Conservation (phyloP, 345 rosid genomes). For the Lumnitzera littorea region DNA sequence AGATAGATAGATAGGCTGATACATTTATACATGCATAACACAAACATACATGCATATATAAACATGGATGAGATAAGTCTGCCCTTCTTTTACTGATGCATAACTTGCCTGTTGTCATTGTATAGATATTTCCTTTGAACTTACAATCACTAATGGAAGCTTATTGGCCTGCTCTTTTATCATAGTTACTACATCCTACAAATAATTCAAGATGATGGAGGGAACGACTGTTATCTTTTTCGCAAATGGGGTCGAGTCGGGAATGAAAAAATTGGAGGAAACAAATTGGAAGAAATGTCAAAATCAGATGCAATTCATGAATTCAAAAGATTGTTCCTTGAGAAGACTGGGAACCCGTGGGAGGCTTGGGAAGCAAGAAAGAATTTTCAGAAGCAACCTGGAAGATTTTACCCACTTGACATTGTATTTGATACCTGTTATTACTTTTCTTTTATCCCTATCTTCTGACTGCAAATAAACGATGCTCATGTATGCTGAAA, state of each 20-base stretch:
- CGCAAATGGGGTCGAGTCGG: constrained; percentile 99
- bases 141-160: too few species aligned
- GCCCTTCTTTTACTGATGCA: too few species aligned
- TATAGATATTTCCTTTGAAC: background rate
- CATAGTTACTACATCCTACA: constrained; percentile 84
- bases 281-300: constrained; percentile 60
- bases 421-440: constrained; percentile 41
- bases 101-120: background rate
- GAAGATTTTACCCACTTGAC: constrained; percentile 82
- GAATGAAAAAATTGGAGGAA: constrained; percentile 78
- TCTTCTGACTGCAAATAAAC: background rate
- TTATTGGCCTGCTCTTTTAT: constrained; percentile 13
- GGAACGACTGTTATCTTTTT: constrained; percentile 62
- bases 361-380: constrained; percentile 81
- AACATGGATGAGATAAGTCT: too few species aligned
- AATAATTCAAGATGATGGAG: constrained; percentile 86
- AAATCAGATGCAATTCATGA: constrained; percentile 59
- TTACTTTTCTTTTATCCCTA: background rate
- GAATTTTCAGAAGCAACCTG: constrained; percentile 79
- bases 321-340: constrained; percentile 25
- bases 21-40: too few species aligned
- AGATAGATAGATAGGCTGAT: too few species aligned
- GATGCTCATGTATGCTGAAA: background rate
- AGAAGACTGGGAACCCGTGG: constrained; percentile 94
- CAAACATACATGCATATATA: too few species aligned